A percentile compares a stretch with the other conserved stretches of the same genome.
Evolutionary conservation across 2,329 filamentous ascomycete genomes (phyloP).

Genomic region (Phyllosticta ampelicida): DNA sequence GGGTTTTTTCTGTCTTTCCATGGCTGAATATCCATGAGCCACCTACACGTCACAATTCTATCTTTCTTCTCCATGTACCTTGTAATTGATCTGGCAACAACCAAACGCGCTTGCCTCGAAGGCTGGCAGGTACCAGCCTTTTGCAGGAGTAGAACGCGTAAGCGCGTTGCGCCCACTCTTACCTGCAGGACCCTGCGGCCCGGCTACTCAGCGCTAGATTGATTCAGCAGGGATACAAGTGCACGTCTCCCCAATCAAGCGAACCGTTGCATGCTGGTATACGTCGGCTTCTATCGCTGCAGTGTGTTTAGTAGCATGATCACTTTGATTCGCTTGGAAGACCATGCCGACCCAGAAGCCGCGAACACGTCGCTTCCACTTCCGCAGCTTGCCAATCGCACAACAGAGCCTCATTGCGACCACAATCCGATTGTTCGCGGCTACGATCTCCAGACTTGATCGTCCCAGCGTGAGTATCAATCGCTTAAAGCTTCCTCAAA

Average conservation of each 20-base stretch:
- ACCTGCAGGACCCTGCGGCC: not conserved
- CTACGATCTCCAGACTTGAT: not conserved
- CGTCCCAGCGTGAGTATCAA: not conserved
- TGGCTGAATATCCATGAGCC: too few relatives aligned
- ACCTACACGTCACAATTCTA: too few relatives aligned
- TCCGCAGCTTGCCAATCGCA: not conserved
- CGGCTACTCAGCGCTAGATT: not conserved
- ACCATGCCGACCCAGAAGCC: not conserved
- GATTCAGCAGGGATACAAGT: not conserved
- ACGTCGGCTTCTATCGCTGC: too few relatives aligned
- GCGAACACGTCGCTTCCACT: not conserved
- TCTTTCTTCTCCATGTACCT: too few relatives aligned
- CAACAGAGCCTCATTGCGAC: not conserved
- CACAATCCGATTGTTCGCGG: not conserved
- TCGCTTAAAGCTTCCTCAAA: not conserved
- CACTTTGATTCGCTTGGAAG: too few relatives aligned
- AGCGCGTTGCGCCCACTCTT: not conserved
- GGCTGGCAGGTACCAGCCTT: too few relatives aligned
- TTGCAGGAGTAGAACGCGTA: not conserved
- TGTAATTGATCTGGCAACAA: too few relatives aligned
- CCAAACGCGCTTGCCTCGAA: too few relatives aligned
- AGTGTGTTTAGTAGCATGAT: too few relatives aligned
- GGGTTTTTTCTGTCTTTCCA: too few relatives aligned
- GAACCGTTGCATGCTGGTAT: not conserved
- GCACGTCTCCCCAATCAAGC: not conserved